phyloP scores from a whole-genome alignment of 495 filamentous ascomycete species.

The Neurospora sp. region DNA sequence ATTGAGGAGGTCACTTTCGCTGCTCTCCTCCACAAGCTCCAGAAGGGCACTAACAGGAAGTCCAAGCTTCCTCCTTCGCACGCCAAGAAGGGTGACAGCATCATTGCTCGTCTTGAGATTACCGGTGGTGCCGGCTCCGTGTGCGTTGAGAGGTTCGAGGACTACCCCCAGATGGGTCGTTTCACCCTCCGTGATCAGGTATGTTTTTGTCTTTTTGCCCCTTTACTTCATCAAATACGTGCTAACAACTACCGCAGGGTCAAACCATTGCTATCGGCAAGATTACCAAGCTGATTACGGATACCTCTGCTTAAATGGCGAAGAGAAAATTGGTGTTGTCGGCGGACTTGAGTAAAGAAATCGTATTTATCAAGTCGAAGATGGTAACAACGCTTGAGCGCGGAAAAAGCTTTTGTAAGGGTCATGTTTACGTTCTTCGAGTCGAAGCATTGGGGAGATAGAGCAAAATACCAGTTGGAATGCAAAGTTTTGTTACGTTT shows the following conservation, averaged over 20 bases:
- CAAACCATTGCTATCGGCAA: conserved; percentile 97
- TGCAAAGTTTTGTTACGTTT: background rate
- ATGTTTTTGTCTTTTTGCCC: conserved; percentile 8
- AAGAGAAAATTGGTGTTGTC: background rate
- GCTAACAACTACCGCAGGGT: conserved; percentile 42
- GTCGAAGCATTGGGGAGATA: background rate
- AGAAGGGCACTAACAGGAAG: conserved; percentile 91
- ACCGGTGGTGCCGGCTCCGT: conserved; percentile 75
- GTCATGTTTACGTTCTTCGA: background rate
- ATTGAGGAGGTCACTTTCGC: conserved; percentile 92
- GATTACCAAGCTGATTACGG: conserved; percentile 68
- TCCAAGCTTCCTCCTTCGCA: conserved; percentile 88
- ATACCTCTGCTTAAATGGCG: conserved; percentile 17
- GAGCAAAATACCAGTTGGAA: background rate
- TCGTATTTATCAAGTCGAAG: background rate
- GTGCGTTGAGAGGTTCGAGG: conserved; percentile 86
- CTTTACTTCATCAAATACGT: conserved; percentile 7
- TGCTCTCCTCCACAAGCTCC: conserved; percentile 80
- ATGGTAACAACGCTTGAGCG: background rate
- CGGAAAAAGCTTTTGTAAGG: background rate
- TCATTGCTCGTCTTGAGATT: conserved; percentile 86
- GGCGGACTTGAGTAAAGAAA: background rate
- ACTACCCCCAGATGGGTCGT: conserved; percentile 86
- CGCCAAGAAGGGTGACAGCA: conserved; percentile 81
- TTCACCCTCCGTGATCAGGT: conserved; percentile 95